Percentiles rank a stretch among this genome's conserved stretches.
These are phyloP conservation scores for Erythrophleum ivorense DNA, from an alignment of 331 rosid species.

Conservation along the genomic window DNA sequence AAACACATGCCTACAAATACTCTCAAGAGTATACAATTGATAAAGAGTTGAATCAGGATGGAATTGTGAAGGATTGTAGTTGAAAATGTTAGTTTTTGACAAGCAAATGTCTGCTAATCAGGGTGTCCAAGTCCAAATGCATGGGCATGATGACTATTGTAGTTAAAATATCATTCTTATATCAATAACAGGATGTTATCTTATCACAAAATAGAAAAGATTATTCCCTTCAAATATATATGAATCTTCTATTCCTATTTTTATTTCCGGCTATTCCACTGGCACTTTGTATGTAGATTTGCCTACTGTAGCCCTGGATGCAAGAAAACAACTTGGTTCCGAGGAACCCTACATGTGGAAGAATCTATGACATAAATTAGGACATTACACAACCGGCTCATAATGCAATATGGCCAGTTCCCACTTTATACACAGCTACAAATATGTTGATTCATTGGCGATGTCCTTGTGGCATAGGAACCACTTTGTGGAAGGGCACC, in stretches of 20 bases:
- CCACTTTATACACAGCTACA: background rate
- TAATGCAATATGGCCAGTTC: constrained; percentile 10
- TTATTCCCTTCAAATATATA: background rate
- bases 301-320: background rate
- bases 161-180: too few species aligned
- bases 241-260: background rate
- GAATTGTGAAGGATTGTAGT: background rate
- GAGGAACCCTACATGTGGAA: constrained; percentile 5
- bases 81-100: too few species aligned
- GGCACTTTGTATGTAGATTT: background rate
- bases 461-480: constrained; percentile 90
- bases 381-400: constrained; percentile 27
- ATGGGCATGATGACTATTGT: too few species aligned
- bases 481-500: constrained; percentile 93
- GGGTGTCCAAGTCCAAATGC: too few species aligned
- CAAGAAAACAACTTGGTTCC: background rate
- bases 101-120: too few species aligned
- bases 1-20: background rate
- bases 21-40: background rate
- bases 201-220: background rate
- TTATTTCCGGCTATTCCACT: background rate
- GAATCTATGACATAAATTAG: background rate
- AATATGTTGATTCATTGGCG: constrained; percentile 64
- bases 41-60: background rate
- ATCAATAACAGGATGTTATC: background rate